These are phyloP conservation scores for Nematocida sp. DNA, from an alignment of 371 early-diverging fungal genomes.

Conservation along the genomic window DNA sequence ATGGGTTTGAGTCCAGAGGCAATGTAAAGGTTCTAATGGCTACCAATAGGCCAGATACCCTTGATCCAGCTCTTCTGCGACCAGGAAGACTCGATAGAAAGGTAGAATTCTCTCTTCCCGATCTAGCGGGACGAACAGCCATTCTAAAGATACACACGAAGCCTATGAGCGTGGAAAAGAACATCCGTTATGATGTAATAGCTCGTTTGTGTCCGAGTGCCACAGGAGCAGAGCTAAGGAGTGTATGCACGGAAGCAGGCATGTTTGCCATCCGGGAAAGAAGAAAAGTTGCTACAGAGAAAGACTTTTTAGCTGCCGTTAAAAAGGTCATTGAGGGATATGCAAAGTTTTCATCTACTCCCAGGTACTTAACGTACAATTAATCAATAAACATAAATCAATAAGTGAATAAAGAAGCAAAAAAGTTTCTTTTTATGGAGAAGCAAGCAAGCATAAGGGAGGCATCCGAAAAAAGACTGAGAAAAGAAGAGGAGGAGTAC, in stretches of 20 bases:
- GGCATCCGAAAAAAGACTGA: constrained; percentile 7
- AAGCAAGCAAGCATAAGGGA: not conserved
- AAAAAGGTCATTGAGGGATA: constrained; percentile 98
- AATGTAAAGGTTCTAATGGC: constrained; percentile 99
- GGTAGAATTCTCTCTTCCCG: constrained; percentile 95
- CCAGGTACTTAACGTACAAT: constrained; percentile 73
- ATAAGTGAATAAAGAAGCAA: not conserved
- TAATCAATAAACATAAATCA: constrained; percentile 53
- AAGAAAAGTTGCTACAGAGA: constrained; percentile 95
- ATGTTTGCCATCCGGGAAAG: constrained; percentile 99
- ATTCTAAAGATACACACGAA: constrained; percentile 97
- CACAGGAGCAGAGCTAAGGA: constrained; percentile 87
- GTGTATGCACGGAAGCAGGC: constrained; percentile 99
- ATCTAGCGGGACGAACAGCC: constrained; percentile 81
- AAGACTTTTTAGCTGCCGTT: constrained; percentile 97
- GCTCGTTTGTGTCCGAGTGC: constrained; percentile 96
- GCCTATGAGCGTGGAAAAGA: constrained; percentile 87
- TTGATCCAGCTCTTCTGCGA: constrained; percentile 95
- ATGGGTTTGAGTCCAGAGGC: constrained; percentile 97
- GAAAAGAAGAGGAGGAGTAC: constrained; percentile 29
- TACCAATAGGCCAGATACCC: constrained; percentile 94
- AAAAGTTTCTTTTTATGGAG: constrained; percentile 1
- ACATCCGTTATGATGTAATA: constrained; percentile 92
- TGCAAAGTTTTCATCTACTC: constrained; percentile 87
- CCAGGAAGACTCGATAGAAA: constrained; percentile 98